Base-by-base conservation (phyloP, 2,329 filamentous ascomycete genomes). In the Emmonsiellopsis sp. region DNA sequence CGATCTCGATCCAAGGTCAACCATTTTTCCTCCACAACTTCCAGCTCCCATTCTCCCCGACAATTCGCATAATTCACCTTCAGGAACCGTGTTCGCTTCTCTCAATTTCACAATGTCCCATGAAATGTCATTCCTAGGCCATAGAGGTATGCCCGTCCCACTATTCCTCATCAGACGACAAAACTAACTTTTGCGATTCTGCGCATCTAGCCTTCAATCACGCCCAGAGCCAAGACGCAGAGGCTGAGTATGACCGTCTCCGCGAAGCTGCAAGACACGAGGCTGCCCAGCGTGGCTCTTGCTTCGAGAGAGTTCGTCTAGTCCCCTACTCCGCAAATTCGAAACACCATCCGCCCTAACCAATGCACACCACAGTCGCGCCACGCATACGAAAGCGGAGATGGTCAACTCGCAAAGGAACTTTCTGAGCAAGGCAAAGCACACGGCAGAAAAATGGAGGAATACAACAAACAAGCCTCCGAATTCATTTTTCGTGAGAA, bases 401-500 rank as follows among this genome's bases (percentile, higher is more conserved):
- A 97, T 69, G 88, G 90, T 61, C 89, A 81, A 15, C 75, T 68
- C n/a, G 93, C 93, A 50, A 90, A 96, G 70, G 75, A 87, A 53
- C 79, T 95, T 51, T 91, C 86, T 40, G 84, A 93, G 63, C 82
- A 95, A 71, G 89, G 87, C 65, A 95, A 97, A 73, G 72, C 76
- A 44, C 91, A 97, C 70, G 90, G 85, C 42, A 81, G 83, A 55
- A 81, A 86, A 67, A 93, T 94, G 82, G 89, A 94, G 60, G 78
- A 85, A 56, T 94, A 90, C 75, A 96, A 96, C 77, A 83, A 81
- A 59, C 89, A 95, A 70, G 93, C 93, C 1, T 89, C 88, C 55
- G 88, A 96, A 55, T 95, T 82, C 71, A 97, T 97, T 67, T 96
- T 98, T 76, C 85, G 90, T 41, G 89, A 92, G 73, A 96, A 96